These are phyloP conservation scores for Cymbidium sinense DNA, from an alignment of 106 monocot species.

Conservation along the genomic window DNA sequence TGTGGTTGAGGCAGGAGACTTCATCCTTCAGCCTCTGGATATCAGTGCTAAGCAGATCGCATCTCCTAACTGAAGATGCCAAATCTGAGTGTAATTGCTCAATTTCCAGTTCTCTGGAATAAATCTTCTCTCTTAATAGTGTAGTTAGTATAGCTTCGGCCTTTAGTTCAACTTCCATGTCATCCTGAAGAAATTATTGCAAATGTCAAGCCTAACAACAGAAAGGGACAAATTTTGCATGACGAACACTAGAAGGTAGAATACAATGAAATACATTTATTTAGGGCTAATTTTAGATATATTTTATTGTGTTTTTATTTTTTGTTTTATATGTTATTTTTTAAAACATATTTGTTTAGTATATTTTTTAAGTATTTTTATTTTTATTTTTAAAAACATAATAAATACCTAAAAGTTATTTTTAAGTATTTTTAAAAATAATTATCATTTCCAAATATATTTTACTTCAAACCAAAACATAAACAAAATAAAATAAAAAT, in stretches of 20 bases:
- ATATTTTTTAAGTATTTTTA: too few species aligned
- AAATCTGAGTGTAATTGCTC: constrained; percentile 60
- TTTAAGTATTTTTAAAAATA: too few species aligned
- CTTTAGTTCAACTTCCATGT: constrained; percentile 56
- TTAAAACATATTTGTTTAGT: too few species aligned
- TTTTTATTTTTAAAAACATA: too few species aligned
- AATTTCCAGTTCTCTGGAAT: constrained; percentile 50
- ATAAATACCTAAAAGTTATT: too few species aligned
- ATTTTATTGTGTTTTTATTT: too few species aligned
- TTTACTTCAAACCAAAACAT: too few species aligned
- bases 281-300: too few species aligned
- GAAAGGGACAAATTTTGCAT: not conserved
- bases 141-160: constrained; percentile 56
- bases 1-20: constrained; percentile 58
- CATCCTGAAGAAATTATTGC: constrained; percentile 32
- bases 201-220: constrained; percentile 2
- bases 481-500: too few species aligned
- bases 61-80: constrained; percentile 47
- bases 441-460: too few species aligned
- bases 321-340: too few species aligned
- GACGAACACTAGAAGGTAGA: not conserved
- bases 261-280: not conserved
- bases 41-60: constrained; percentile 40
- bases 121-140: constrained; percentile 56
- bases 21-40: constrained; percentile 56